These are phyloP conservation scores for Posidonia australis DNA, from an alignment of 106 monocot genomes.

Conservation along the genomic window DNA sequence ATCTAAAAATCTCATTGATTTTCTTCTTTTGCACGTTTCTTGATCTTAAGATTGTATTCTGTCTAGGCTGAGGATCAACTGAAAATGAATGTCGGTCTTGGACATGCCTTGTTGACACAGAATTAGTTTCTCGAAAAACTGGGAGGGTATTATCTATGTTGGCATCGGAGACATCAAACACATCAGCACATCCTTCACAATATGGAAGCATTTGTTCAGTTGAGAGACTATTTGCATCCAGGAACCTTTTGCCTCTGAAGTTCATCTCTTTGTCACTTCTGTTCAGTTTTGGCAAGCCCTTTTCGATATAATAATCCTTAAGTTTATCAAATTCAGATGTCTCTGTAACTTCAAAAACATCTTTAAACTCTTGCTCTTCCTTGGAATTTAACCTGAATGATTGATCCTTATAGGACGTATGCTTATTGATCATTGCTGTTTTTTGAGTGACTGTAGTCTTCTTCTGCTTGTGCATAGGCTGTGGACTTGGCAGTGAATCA, in stretches of 20 bases:
- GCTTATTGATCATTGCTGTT: conserved; percentile 1
- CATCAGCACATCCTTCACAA: conserved; percentile 37
- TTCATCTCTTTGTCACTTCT: conserved; percentile 28
- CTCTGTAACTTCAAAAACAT: conserved; percentile 81
- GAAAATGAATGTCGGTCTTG: conserved; percentile 20
- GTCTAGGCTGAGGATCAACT: conserved; percentile 6
- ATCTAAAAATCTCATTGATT: conserved; percentile 11
- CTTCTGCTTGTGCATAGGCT: conserved; percentile 7
- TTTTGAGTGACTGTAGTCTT: neutral
- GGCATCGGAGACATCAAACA: conserved; percentile 34
- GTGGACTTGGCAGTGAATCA: conserved; percentile 39
- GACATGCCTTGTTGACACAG: conserved; percentile 42
- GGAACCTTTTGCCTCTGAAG: conserved; percentile 30
- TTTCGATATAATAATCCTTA: neutral
- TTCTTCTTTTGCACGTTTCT: conserved; percentile 3
- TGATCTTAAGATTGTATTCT: conserved; percentile 39
- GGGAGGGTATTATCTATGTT: conserved; percentile 44
- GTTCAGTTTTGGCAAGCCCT: neutral
- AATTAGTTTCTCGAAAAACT: conserved; percentile 51
- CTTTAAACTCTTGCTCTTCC: conserved; percentile 43
- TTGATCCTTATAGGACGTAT: conserved; percentile 8
- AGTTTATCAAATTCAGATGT: conserved; percentile 17
- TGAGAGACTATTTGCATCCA: conserved; percentile 38
- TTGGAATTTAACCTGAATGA: conserved; percentile 18
- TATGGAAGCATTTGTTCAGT: conserved; percentile 33